A percentile compares a stretch with the other conserved stretches of the same genome.
Conservation (phyloP, 352 stramenopile genomes). For the Peronospora belbahrii region DNA sequence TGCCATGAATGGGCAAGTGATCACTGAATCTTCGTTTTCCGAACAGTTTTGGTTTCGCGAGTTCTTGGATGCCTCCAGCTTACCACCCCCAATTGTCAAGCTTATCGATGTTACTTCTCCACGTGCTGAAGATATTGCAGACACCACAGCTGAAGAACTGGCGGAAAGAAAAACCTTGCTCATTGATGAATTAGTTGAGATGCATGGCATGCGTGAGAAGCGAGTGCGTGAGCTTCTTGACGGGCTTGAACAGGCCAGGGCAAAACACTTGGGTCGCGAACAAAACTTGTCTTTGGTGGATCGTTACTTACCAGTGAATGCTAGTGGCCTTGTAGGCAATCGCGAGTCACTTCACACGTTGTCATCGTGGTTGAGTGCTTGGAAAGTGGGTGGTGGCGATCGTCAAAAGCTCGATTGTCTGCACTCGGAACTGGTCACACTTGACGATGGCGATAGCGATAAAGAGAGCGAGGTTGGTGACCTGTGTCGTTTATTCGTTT, state of each 20-base stretch:
- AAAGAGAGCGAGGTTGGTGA: conserved; percentile 50
- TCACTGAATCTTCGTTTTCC: conserved; percentile 35
- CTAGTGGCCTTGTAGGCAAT: conserved; percentile 63
- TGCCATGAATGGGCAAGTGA: conserved; percentile 31
- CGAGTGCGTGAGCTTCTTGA: conserved; percentile 44
- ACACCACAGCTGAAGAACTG: conserved; percentile 8
- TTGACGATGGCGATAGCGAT: conserved; percentile 51
- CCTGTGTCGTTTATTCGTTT: conserved; percentile 59
- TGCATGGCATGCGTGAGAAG: conserved; percentile 44
- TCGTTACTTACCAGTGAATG: conserved; percentile 48
- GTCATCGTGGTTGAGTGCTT: conserved; percentile 63
- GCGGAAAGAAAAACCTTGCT: conserved; percentile 28
- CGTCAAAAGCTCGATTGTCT: conserved; percentile 40
- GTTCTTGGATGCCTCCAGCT: conserved; percentile 19
- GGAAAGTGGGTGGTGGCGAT: conserved; percentile 52
- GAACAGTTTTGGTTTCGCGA: conserved; percentile 61
- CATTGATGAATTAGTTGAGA: conserved; percentile 47
- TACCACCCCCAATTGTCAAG: conserved; percentile 2
- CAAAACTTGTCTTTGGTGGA: conserved; percentile 61
- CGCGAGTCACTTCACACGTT: conserved; percentile 49
- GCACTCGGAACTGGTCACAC: conserved; percentile 54
- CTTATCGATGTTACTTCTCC: conserved; percentile 21
- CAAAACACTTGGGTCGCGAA: conserved; percentile 39
- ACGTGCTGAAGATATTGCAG: conserved; percentile 1
- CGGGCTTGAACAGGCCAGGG: conserved; percentile 33